Evolutionary conservation across 2,329 filamentous ascomycete species (phyloP), one percentile per base, ranked within the genome.

Genomic region (Pseudogymnoascus sp.): DNA sequence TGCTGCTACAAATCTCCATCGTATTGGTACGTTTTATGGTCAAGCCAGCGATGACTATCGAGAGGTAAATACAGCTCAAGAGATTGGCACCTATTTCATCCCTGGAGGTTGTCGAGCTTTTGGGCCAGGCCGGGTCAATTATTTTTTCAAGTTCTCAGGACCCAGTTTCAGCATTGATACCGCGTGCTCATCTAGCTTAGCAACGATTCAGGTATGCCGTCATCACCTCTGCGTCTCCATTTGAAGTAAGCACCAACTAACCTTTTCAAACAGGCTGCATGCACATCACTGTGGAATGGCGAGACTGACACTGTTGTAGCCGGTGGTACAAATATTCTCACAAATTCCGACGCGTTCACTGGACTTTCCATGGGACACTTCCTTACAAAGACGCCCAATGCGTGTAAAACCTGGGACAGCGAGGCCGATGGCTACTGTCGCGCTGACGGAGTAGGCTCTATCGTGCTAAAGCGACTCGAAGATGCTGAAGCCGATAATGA

Each of bases 41-140:
- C 33, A 35, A 35, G 33, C 33, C 5, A 35, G 33, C 33, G 33
- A 35, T 35, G 33, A 35, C 12, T 35, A 35, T 35, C 33, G 33
- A 35, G 33, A 35, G 3, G 33, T 35, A 35, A 35, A 35, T 35
- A 35, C 33, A 35, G 33, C 33, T 35, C 33, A 35, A 35, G 33
- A 35, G 33, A 77, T 84, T n/a, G 78, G 79, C 62, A 83, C 80
- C 0, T 84, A 84, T 68, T 82, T 74, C 67, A 80, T 84, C 49
- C 78, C 82, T 0, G 81, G 81, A 19, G 77, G 77, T 28, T 72
- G 73, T 5, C 74, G 82, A 16, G 82, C 80, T 0, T 85, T 84
- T 62, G 76, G 72, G 0, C 77, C 78, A 0, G 82, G 81, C 0
- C 76, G 82, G 3, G 75, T 80, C 64, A 80, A 79, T 64, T 78